A percentile compares a stretch with the other conserved stretches of the same genome.
Conservation (phyloP, 2,329 filamentous ascomycete species). For the Alternaria solani region DNA sequence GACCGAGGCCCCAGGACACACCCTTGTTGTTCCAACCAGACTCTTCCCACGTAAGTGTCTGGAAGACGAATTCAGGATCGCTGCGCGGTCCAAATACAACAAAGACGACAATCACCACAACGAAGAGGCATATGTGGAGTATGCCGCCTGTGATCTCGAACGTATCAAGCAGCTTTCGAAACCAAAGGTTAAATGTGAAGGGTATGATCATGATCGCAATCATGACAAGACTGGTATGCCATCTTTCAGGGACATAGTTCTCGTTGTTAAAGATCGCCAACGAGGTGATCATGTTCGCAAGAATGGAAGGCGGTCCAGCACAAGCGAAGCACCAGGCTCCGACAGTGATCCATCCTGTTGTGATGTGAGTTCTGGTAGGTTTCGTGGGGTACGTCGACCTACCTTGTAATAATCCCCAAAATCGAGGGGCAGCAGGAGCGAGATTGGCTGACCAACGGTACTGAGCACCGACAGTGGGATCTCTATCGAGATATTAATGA, state of each 20-base stretch:
- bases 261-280: conserved; percentile 50
- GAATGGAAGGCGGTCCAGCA: conserved; percentile 36
- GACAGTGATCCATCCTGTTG: conserved; percentile 54
- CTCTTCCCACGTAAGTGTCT: conserved; percentile 53
- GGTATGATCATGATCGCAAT: conserved; percentile 53
- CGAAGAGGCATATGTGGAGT: conserved; percentile 59
- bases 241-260: conserved; percentile 50
- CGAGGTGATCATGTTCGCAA: conserved; percentile 36
- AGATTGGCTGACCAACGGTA: conserved; percentile 45
- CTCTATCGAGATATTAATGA: conserved; percentile 19
- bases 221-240: conserved; percentile 61
- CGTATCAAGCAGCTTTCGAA: conserved; percentile 54
- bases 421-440: conserved; percentile 32
- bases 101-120: conserved; percentile 58
- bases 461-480: conserved; percentile 45
- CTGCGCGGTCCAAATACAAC: conserved; percentile 53
- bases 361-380: conserved; percentile 32
- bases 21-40: conserved; percentile 54
- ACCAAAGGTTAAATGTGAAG: conserved; percentile 55
- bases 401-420: conserved; percentile 45
- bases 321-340: conserved; percentile 50
- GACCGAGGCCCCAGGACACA: conserved; percentile 53
- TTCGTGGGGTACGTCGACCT: neutral
- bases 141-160: conserved; percentile 58
- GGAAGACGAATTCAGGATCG: conserved; percentile 54